These are phyloP conservation scores for Blastocystis sp. DNA, from an alignment of 352 stramenopile genomes.

Conservation along the genomic window DNA sequence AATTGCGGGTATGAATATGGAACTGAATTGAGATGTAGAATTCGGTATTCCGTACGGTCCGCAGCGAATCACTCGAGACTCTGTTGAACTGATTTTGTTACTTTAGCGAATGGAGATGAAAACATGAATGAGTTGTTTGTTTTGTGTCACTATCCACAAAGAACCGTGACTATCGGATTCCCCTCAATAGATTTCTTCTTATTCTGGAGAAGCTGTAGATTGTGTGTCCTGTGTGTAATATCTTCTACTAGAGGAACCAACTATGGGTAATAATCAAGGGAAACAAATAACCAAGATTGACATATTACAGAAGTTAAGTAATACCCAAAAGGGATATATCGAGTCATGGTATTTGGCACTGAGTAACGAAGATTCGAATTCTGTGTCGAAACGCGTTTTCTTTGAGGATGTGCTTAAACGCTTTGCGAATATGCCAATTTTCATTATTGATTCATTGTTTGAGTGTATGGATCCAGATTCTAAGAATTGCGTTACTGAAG, in stretches of 20 bases:
- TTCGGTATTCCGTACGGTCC: constrained; percentile 45
- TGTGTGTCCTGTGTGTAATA: neutral
- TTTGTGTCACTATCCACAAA: neutral
- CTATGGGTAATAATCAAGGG: constrained; percentile 59
- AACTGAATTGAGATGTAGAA: neutral
- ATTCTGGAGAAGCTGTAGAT: neutral
- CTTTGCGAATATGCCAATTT: constrained; percentile 52
- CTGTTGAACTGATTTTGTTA: constrained; percentile 11
- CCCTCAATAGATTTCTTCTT: neutral
- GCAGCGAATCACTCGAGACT: neutral
- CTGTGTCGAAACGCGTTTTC: constrained; percentile 7
- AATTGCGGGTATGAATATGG: neutral
- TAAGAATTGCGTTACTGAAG: constrained; percentile 11
- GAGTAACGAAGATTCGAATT: constrained; percentile 11
- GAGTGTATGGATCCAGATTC: constrained; percentile 56
- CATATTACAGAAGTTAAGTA: constrained; percentile 16
- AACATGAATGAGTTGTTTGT: neutral
- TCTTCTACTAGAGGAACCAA: neutral
- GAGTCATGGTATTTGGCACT: constrained; percentile 20
- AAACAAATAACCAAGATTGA: constrained; percentile 39
- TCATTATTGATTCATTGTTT: constrained; percentile 11
- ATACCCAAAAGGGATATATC: constrained; percentile 24
- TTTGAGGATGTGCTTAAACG: constrained; percentile 42
- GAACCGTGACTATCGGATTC: neutral
- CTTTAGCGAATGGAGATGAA: neutral